phyloP scores from a whole-genome alignment of 2,329 filamentous ascomycete species.

The Trichoderma simmonsii region DNA sequence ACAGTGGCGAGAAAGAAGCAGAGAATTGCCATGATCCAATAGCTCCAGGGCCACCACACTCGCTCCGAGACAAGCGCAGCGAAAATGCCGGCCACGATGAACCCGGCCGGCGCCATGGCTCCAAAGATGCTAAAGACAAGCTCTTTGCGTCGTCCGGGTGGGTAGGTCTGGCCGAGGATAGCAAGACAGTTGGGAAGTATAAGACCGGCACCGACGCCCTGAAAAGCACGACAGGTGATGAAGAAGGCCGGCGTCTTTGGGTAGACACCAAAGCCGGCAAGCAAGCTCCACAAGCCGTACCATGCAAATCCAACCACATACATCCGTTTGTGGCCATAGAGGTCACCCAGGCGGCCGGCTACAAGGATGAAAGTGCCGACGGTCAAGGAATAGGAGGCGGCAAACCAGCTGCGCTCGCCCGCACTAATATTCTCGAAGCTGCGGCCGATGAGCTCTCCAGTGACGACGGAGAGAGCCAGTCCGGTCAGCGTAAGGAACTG shows the following conservation, averaged over 20 bases:
- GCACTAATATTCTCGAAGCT: neutral
- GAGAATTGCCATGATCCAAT: constrained; percentile 37
- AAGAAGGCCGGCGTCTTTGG: constrained; percentile 39
- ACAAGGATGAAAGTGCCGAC: constrained; percentile 51
- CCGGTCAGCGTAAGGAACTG: constrained; percentile 1
- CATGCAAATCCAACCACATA: constrained; percentile 50
- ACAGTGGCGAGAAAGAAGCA: constrained; percentile 29
- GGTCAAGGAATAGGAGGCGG: neutral
- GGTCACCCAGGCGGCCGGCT: constrained; percentile 50
- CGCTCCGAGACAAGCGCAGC: constrained; percentile 19
- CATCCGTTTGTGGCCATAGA: constrained; percentile 50
- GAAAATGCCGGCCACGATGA: constrained; percentile 30
- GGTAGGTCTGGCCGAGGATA: constrained; percentile 51
- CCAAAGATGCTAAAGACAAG: constrained; percentile 37
- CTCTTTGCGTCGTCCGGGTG: constrained; percentile 33
- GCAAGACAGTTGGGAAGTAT: constrained; percentile 56
- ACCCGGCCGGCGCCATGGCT: constrained; percentile 33
- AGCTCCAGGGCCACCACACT: constrained; percentile 43
- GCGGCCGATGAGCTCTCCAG: neutral
- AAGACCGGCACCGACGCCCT: constrained; percentile 54
- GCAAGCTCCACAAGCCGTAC: constrained; percentile 46
- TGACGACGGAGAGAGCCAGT: neutral
- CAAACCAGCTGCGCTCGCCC: neutral
- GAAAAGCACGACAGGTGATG: constrained; percentile 47
- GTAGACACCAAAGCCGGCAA: constrained; percentile 38